Evolutionary conservation across 176 grass and related monocot species (phyloP).

Genomic region (barley (Hordeum vulgare)): MorexV3_pseudomolecules_assembly NC_058520.1:68421426-68421925

Average conservation of each 20-base stretch:
- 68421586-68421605: slow-evolving; percentile 92
- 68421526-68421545: slow-evolving; percentile 35
- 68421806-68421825: slow-evolving; percentile 85
- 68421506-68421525: slow-evolving; percentile 93
- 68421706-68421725: slow-evolving; percentile 96
- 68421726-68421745: slow-evolving; percentile 84
- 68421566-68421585: slow-evolving; percentile 87
- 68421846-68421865: slow-evolving; percentile 78
- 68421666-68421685: slow-evolving; percentile 78
- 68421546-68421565: slow-evolving; percentile 67
- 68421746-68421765: slow-evolving; percentile 72
- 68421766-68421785: slow-evolving; percentile 90
- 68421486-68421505: slow-evolving; percentile 71
- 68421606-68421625: slow-evolving; percentile 86
- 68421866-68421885: slow-evolving; percentile 85
- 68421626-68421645: slow-evolving; percentile 71
- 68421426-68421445: slow-evolving; percentile 52
- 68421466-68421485: slow-evolving; percentile 63
- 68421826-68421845: slow-evolving; percentile 72
- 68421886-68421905: slow-evolving; percentile 87
- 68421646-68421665: slow-evolving; percentile 82
- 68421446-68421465: slow-evolving; percentile 71
- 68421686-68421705: slow-evolving; percentile 71
- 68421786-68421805: slow-evolving; percentile 76
- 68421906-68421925: slow-evolving; percentile 86